phyloP scores from a whole-genome alignment of 306 rosid genomes.

The Crataegus laevigata region DNA sequence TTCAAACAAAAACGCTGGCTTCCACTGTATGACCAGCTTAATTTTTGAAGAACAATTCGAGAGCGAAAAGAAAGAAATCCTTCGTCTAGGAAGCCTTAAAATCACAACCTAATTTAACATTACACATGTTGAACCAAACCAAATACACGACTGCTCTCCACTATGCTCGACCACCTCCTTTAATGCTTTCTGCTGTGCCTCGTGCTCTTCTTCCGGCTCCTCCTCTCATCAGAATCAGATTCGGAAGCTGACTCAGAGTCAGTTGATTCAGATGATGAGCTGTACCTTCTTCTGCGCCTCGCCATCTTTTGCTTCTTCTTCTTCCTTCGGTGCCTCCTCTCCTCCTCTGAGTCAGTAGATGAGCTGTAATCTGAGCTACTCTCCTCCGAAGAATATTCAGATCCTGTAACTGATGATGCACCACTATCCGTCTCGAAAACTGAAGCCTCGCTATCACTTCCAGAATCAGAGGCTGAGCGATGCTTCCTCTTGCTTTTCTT shows the following conservation, averaged over 20 bases:
- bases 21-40: background rate
- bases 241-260: conserved; percentile 53
- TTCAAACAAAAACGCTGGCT: background rate
- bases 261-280: conserved; percentile 79
- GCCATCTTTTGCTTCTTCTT: conserved; percentile 63
- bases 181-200: conserved; percentile 47
- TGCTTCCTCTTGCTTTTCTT: conserved; percentile 78
- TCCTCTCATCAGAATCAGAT: conserved; percentile 68
- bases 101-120: background rate
- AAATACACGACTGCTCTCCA: background rate
- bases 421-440: conserved; percentile 89
- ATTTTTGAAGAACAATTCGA: background rate
- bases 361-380: conserved; percentile 65
- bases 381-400: conserved; percentile 62
- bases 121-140: background rate
- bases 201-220: conserved; percentile 59
- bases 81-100: background rate
- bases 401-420: conserved; percentile 68
- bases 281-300: conserved; percentile 52
- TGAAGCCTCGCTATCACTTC: conserved; percentile 78
- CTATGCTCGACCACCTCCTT: conserved; percentile 13
- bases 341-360: conserved; percentile 81
- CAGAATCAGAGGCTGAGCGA: conserved; percentile 45
- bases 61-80: background rate
- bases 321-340: conserved; percentile 57